Conservation (phyloP, 345 rosid genomes). For the Hirschfeldia incana region DNA sequence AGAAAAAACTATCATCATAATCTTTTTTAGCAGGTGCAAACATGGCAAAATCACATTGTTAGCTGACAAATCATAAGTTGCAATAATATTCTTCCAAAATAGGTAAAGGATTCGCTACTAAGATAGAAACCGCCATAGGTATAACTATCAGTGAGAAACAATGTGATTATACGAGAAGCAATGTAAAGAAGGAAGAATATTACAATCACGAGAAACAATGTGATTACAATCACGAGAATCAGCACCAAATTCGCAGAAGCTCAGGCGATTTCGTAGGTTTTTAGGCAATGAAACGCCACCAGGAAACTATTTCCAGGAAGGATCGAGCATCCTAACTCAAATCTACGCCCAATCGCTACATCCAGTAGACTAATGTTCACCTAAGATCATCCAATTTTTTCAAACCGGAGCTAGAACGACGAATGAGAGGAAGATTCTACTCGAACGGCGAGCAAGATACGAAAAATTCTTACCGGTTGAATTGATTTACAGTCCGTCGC, state of each 20-base stretch:
- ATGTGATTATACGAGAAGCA: constrained; percentile 9
- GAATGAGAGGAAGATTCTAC: constrained; percentile 21
- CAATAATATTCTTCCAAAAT: not conserved
- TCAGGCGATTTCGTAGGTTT: not conserved
- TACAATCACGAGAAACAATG: too few species aligned
- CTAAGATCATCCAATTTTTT: not conserved
- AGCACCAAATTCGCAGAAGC: not conserved
- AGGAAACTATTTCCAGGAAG: not conserved
- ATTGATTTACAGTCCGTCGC: not conserved
- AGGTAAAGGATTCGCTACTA: not conserved
- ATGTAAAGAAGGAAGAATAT: not conserved
- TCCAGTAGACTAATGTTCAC: not conserved
- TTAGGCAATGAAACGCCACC: constrained; percentile 2
- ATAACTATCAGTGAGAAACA: not conserved
- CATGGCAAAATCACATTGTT: not conserved
- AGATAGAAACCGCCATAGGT: not conserved
- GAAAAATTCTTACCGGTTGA: constrained; percentile 8
- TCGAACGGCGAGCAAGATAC: not conserved
- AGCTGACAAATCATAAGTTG: not conserved
- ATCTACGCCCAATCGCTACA: not conserved
- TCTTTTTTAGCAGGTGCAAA: too few species aligned
- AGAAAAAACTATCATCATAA: constrained; percentile 4
- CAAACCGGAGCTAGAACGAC: constrained; percentile 6
- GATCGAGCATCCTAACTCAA: constrained; percentile 15
- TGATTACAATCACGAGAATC: not conserved